Percentiles rank a stretch among this genome's conserved stretches.
These are phyloP conservation scores for Sodiomyces alkalinus DNA, from an alignment of 2,329 filamentous ascomycete genomes.

Conservation along the genomic window DNA sequence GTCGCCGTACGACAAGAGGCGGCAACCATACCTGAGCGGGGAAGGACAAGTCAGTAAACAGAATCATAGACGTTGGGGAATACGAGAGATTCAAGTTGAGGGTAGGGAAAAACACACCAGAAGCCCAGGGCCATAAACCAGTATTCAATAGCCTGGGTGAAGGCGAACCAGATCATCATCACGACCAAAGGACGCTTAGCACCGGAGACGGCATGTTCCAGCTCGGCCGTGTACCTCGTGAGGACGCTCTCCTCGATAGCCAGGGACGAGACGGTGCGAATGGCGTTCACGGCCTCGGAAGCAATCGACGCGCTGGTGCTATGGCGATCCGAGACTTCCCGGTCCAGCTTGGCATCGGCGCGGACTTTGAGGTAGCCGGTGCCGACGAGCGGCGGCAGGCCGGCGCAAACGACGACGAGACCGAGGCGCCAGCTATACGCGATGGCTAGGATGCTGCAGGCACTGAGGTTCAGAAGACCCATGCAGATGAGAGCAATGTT, in stretches of 20 bases:
- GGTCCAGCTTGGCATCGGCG: constrained; percentile 23
- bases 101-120: no score
- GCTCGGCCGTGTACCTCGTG: constrained; percentile 14
- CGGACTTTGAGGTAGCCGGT: constrained; percentile 23
- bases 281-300: constrained; percentile 24
- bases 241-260: constrained; percentile 22
- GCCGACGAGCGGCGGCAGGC: constrained; percentile 19
- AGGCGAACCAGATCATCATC: constrained; percentile 20
- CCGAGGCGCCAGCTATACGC: constrained; percentile 31
- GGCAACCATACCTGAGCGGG: constrained; percentile 23
- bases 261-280: constrained; percentile 25
- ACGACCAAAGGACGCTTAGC: constrained; percentile 16
- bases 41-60: no score
- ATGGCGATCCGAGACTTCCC: constrained; percentile 17
- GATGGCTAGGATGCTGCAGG: constrained; percentile 25
- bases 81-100: no score
- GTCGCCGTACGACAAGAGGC: constrained; percentile 20
- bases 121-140: constrained; percentile 25
- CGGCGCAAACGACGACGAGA: constrained; percentile 29
- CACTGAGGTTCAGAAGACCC: constrained; percentile 19
- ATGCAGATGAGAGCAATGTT: constrained; percentile 25
- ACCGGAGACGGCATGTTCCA: constrained; percentile 14
- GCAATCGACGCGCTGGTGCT: constrained; percentile 24
- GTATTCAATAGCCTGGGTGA: constrained; percentile 21
- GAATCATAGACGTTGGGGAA: background rate